Conservation (phyloP, 140 eudicot genomes). For the Stevia rebaudiana region DNA sequence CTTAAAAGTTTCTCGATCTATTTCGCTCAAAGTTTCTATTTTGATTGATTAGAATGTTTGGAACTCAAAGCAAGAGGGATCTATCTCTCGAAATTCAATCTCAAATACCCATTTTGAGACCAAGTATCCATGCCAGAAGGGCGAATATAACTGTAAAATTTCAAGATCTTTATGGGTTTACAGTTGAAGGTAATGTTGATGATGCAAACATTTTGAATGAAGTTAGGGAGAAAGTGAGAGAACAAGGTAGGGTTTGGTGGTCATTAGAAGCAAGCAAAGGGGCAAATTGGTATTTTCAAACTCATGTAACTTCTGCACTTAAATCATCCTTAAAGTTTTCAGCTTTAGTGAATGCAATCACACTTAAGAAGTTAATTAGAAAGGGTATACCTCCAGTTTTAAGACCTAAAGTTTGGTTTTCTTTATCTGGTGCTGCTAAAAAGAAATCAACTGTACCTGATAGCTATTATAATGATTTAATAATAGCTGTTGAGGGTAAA, state of each 20-base stretch:
- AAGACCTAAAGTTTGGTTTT: constrained; percentile 90
- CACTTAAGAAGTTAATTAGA: constrained; percentile 83
- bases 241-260: constrained; percentile 97
- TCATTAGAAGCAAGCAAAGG: constrained; percentile 89
- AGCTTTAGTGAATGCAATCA: constrained; percentile 65
- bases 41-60: constrained; percentile 40
- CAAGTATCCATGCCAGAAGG: constrained; percentile 89
- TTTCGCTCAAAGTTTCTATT: background rate
- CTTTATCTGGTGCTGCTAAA: constrained; percentile 96
- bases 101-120: constrained; percentile 68
- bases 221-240: constrained; percentile 90
- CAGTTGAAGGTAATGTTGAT: constrained; percentile 98
- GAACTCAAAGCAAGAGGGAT: constrained; percentile 59
- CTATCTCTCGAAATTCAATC: constrained; percentile 51
- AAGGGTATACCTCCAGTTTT: constrained; percentile 87
- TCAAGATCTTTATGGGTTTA: constrained; percentile 93
- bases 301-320: constrained; percentile 49
- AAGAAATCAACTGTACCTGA: constrained; percentile 96
- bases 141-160: constrained; percentile 86
- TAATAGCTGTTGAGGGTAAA: constrained; percentile 67
- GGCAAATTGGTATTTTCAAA: constrained; percentile 78
- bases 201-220: constrained; percentile 93
- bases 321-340: constrained; percentile 71
- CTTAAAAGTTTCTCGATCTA: constrained; percentile 8
- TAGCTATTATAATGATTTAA: constrained; percentile 77